Conservation (phyloP, 2,329 filamentous ascomycete species). For the Trichophyton verrucosum region DNA sequence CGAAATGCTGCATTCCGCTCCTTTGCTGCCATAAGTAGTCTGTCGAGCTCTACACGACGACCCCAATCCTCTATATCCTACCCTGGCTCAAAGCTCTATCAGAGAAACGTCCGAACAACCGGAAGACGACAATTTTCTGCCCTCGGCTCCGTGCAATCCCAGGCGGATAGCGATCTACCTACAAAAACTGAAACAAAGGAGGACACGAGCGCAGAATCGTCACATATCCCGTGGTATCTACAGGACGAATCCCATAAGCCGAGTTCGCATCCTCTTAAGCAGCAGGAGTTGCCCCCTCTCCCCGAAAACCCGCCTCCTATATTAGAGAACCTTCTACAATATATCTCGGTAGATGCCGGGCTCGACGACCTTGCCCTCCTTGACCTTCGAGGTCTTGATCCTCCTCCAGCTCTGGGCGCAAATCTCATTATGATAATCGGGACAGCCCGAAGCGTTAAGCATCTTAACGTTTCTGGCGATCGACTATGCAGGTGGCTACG, state of each 20-base stretch:
- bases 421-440: constrained; percentile 88
- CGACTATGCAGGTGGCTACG: constrained; percentile 80
- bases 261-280: constrained; percentile 34
- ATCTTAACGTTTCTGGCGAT: constrained; percentile 82
- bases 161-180: not conserved
- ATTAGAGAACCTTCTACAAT: constrained; percentile 59
- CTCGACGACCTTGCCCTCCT: constrained; percentile 69
- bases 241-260: constrained; percentile 47
- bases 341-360: constrained; percentile 72
- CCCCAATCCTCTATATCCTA: constrained; percentile 7
- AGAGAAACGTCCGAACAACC: not conserved
- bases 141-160: not conserved
- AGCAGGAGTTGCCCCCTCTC: constrained; percentile 49
- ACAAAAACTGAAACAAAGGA: constrained; percentile 5
- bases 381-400: constrained; percentile 73
- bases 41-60: constrained; percentile 14
- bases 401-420: constrained; percentile 72
- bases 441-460: constrained; percentile 81
- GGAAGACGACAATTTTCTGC: not conserved
- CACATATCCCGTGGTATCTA: constrained; percentile 67
- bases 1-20: constrained; percentile 21
- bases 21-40: constrained; percentile 20
- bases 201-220: constrained; percentile 2
- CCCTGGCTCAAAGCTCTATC: not conserved
- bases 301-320: constrained; percentile 60